Evolutionary conservation across 805 yeast genomes (phyloP), one percentile per base, ranked within the genome.

Genomic region (Candida xyloterini): DNA sequence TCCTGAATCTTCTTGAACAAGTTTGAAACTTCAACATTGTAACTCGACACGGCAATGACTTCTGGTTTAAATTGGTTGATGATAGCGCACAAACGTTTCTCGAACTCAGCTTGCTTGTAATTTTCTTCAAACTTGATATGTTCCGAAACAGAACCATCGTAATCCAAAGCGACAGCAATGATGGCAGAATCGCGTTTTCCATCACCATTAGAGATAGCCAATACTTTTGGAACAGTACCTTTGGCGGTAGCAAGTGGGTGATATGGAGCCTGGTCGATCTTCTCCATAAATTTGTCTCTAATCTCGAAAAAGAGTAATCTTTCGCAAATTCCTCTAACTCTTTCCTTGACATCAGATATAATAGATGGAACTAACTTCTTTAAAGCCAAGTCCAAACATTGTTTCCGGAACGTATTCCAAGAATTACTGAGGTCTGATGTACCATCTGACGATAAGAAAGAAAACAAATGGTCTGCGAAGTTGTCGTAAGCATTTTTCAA

Each of bases 221-320:
- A 67, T 0, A 88, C 91, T 46, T 84, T 80, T 15, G 99, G 96
- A 38, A 79, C 72, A 4, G 95, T 84, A 31, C 97, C 96, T 43
- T 76, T 72, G 30, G 78, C 85, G 49, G 73, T 82, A 5, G 85
- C 83, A 32, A 76, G 73, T 5, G 98, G 96, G 51, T 84, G 80
- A 62, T 69, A 90, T 23, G 99, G 97, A 2, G 98, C 96, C 67
- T 90, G 98, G 59, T 91, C 93, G 25, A 93, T 71, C 53, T 81
- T 83, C 15, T 75, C 71, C 59, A 78, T 68, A 55, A 91, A 84
- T 21, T 74, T 68, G 30, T 74, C 72, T 50, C 98, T 81, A 25
- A 91, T 78, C 43, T 81, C 81, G 42, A 70, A 73, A 35, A 80
- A 80, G 31, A 93, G 70, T 30, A 78, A 58, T 40, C 84, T 74